Evolutionary conservation across 345 rosid species (phyloP).

Genomic region (Populus simonii): DNA sequence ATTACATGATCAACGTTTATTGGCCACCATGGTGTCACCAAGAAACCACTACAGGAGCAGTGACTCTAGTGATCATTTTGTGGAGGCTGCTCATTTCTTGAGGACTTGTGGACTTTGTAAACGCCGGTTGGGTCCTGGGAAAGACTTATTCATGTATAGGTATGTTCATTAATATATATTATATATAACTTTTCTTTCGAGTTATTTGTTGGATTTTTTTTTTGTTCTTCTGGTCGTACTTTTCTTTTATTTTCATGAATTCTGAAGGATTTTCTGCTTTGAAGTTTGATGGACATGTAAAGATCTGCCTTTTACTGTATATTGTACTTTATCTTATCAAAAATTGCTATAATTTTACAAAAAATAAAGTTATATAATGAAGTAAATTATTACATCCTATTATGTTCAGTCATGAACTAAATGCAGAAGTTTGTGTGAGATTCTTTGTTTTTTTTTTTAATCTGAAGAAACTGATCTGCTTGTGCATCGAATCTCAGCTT

Average conservation of each 20-base stretch:
- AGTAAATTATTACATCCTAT: not conserved
- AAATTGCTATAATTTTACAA: too few relatives aligned
- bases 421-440: not conserved
- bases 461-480: not conserved
- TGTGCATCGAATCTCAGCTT: not conserved
- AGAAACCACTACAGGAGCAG: conserved; percentile 18
- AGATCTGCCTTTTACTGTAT: not conserved
- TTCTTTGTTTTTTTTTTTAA: not conserved
- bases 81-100: conserved; percentile 48
- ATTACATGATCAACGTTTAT: conserved; percentile 32
- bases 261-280: not conserved
- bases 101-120: conserved; percentile 71
- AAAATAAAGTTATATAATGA: too few relatives aligned
- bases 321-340: too few relatives aligned
- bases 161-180: conserved; percentile 16
- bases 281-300: not conserved
- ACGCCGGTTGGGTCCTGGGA: conserved; percentile 56
- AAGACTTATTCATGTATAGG: conserved; percentile 91
- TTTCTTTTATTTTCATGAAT: not conserved
- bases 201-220: not conserved
- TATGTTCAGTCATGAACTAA: not conserved
- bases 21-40: conserved; percentile 49
- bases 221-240: not conserved
- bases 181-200: not conserved
- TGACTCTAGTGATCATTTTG: not conserved